A percentile compares a stretch with the other conserved stretches of the same genome.
phyloP scores from a whole-genome alignment of 352 stramenopile genomes.

The Pythium biforme region DNA sequence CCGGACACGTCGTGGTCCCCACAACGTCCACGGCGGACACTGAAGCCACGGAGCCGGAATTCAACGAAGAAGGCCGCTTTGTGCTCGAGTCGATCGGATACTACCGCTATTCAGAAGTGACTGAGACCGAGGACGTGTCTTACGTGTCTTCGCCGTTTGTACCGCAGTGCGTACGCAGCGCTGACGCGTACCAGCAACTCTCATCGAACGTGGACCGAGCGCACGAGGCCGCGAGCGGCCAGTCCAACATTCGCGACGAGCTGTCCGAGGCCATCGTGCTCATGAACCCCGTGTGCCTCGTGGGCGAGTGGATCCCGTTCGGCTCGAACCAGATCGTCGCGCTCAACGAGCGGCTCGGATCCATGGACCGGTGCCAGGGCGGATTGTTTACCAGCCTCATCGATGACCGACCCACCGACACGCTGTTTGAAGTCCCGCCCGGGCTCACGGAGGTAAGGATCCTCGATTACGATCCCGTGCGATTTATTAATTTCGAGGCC shows the following conservation, averaged over 20 bases:
- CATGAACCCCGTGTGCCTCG: conserved; percentile 92
- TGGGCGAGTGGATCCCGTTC: conserved; percentile 97
- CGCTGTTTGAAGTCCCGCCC: conserved; percentile 79
- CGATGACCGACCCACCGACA: conserved; percentile 75
- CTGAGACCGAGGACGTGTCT: conserved; percentile 94
- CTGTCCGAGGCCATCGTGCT: conserved; percentile 93
- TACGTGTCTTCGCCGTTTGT: conserved; percentile 96
- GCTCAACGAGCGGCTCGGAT: conserved; percentile 94
- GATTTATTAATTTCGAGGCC: conserved; percentile 97
- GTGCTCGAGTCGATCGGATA: conserved; percentile 82
- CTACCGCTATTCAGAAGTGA: conserved; percentile 90
- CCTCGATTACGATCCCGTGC: conserved; percentile 95
- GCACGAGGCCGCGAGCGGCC: conserved; percentile 77
- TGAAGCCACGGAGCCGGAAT: conserved; percentile 12
- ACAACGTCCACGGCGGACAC: background rate
- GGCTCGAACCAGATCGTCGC: conserved; percentile 95
- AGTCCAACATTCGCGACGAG: conserved; percentile 89
- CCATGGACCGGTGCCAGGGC: conserved; percentile 93
- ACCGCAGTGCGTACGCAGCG: conserved; percentile 91
- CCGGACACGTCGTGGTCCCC: background rate
- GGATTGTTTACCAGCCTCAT: conserved; percentile 93
- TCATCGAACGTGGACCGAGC: conserved; percentile 92
- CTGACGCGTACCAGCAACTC: conserved; percentile 58
- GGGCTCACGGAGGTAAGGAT: conserved; percentile 94
- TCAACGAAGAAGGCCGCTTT: conserved; percentile 60